phyloP scores from a whole-genome alignment of 768 basidiomycete genomes.

The Baorangia bicolor region DNA sequence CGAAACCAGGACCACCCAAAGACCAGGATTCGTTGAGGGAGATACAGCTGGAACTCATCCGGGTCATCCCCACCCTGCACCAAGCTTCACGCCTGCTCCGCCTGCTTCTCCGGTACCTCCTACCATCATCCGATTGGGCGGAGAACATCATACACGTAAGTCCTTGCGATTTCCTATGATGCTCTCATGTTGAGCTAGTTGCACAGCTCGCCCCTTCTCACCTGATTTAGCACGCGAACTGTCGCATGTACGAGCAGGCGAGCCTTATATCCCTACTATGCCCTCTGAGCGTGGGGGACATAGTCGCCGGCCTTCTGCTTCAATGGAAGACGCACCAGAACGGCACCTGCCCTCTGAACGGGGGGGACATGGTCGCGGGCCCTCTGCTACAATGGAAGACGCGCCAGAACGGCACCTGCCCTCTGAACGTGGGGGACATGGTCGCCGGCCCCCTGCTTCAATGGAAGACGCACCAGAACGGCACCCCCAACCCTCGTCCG shows the following conservation, averaged over 20 bases:
- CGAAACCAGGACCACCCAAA: constrained; percentile 4
- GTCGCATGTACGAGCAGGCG: constrained; percentile 8
- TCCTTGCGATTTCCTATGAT: background rate
- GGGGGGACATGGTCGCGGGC: background rate
- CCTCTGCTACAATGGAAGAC: background rate
- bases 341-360: constrained; percentile 15
- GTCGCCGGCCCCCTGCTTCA: background rate
- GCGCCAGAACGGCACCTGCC: constrained; percentile 7
- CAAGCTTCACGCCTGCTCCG: background rate
- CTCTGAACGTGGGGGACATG: constrained; percentile 4
- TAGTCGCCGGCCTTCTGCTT: background rate
- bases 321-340: constrained; percentile 3
- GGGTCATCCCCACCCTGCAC: background rate
- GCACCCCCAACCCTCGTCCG: constrained; percentile 13
- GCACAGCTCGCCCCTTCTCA: constrained; percentile 18
- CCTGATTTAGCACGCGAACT: constrained; percentile 9
- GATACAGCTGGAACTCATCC: background rate
- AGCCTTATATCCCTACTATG: constrained; percentile 11
- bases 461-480: background rate
- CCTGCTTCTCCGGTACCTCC: constrained; percentile 25
- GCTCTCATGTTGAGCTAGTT: constrained; percentile 4
- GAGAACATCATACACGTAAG: constrained; percentile 20
- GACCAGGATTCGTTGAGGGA: constrained; percentile 13
- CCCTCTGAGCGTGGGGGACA: constrained; percentile 6
- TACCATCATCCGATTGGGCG: constrained; percentile 31